phyloP scores from a whole-genome alignment of 331 rosid genomes.

The Quercus tomentella region DNA sequence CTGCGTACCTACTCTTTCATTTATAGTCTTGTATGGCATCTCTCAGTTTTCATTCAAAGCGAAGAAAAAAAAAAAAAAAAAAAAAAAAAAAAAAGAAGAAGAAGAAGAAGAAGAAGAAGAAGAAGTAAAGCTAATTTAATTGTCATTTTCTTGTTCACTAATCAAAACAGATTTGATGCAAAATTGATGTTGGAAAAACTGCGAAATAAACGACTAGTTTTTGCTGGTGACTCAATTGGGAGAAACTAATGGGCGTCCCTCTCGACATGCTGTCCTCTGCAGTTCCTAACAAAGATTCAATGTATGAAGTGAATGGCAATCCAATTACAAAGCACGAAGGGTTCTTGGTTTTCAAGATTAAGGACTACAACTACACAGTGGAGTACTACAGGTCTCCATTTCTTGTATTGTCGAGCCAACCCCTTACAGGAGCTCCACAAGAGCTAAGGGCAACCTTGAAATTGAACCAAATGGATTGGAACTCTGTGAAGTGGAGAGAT shows the following conservation, averaged over 20 bases:
- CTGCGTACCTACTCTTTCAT: not conserved
- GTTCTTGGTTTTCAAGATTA: slow-evolving; percentile 73
- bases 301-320: slow-evolving; percentile 83
- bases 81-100: no score
- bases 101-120: no score
- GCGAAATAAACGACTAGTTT: slow-evolving; percentile 62
- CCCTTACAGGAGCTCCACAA: slow-evolving; percentile 39
- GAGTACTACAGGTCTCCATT: slow-evolving; percentile 89
- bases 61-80: not conserved
- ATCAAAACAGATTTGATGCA: slow-evolving; percentile 69
- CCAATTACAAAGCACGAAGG: slow-evolving; percentile 94
- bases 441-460: slow-evolving; percentile 55
- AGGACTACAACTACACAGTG: slow-evolving; percentile 65
- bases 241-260: slow-evolving; percentile 97
- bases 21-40: not conserved
- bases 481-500: slow-evolving; percentile 60
- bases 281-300: slow-evolving; percentile 57
- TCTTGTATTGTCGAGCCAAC: slow-evolving; percentile 67
- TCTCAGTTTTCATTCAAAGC: slow-evolving; percentile 1
- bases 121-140: not conserved
- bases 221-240: slow-evolving; percentile 90
- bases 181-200: slow-evolving; percentile 67
- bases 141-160: not conserved
- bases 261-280: slow-evolving; percentile 84
- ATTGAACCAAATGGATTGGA: slow-evolving; percentile 87